A percentile compares a stretch with the other conserved stretches of the same genome.
Conservation (phyloP, 2,329 filamentous ascomycete genomes). For the Geosmithia morbida region DNA sequence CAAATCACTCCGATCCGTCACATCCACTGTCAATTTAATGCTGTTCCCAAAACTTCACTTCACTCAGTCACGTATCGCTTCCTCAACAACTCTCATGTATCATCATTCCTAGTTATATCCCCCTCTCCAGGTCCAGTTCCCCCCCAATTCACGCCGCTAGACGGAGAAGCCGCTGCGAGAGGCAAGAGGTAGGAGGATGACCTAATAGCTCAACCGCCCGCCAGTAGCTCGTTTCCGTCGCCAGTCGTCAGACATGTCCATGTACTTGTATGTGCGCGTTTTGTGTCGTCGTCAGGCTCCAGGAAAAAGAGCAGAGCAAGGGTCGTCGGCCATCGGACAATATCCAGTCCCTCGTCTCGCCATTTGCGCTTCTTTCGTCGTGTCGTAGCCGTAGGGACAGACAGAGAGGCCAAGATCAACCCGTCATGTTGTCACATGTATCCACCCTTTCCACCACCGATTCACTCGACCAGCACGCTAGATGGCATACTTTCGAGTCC, state of each 20-base stretch:
- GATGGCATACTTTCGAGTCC: slow-evolving; percentile 98
- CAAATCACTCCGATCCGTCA: too few species aligned
- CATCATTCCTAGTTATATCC: neutral
- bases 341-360: neutral
- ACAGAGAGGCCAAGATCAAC: neutral
- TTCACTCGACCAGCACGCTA: slow-evolving; percentile 22
- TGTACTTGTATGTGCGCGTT: too few species aligned
- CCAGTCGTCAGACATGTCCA: too few species aligned
- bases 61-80: neutral
- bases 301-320: too few species aligned
- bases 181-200: too few species aligned
- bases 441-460: neutral
- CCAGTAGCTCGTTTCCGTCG: too few species aligned
- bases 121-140: neutral
- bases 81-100: neutral
- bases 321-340: too few species aligned
- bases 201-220: too few species aligned
- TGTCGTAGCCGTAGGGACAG: neutral
- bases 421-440: neutral
- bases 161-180: neutral
- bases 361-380: neutral
- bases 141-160: neutral
- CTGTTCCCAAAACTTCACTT: neutral
- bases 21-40: too few species aligned
- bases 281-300: too few species aligned